Conservation (phyloP, 768 basidiomycete species). For the Amanita inopinata region DNA sequence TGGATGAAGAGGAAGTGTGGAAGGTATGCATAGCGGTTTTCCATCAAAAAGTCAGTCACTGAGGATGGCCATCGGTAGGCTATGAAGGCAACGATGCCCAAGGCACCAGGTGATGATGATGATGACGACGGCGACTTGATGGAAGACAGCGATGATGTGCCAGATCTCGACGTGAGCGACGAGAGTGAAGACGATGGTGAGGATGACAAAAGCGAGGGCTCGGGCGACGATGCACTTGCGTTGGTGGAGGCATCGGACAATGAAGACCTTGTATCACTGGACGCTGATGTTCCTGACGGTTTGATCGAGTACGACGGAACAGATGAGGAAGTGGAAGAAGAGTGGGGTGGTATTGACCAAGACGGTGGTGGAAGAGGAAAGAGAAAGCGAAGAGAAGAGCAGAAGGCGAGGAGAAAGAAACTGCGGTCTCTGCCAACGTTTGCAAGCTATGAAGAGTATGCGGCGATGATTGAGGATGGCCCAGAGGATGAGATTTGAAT, state of each 20-base stretch:
- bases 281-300: conserved; percentile 44
- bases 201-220: conserved; percentile 26
- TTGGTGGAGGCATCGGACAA: conserved; percentile 61
- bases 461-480: conserved; percentile 72
- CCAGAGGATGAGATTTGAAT: conserved; percentile 54
- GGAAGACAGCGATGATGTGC: conserved; percentile 26
- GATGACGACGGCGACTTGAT: too few species aligned
- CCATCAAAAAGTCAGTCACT: background rate
- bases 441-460: conserved; percentile 82
- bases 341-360: conserved; percentile 44
- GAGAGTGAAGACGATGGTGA: conserved; percentile 21
- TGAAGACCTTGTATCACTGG: conserved; percentile 55
- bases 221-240: conserved; percentile 38
- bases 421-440: conserved; percentile 64
- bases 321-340: conserved; percentile 33
- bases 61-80: conserved; percentile 37
- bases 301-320: conserved; percentile 55
- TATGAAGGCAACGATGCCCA: conserved; percentile 83
- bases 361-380: conserved; percentile 25
- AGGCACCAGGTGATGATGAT: conserved; percentile 37
- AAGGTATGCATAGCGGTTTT: conserved; percentile 42
- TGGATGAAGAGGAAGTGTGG: conserved; percentile 63
- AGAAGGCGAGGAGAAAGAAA: conserved; percentile 55
- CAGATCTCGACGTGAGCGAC: conserved; percentile 14
- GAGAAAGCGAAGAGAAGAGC: conserved; percentile 33